phyloP scores from a whole-genome alignment of 257 asterid species.

The Salvia splendens region DNA sequence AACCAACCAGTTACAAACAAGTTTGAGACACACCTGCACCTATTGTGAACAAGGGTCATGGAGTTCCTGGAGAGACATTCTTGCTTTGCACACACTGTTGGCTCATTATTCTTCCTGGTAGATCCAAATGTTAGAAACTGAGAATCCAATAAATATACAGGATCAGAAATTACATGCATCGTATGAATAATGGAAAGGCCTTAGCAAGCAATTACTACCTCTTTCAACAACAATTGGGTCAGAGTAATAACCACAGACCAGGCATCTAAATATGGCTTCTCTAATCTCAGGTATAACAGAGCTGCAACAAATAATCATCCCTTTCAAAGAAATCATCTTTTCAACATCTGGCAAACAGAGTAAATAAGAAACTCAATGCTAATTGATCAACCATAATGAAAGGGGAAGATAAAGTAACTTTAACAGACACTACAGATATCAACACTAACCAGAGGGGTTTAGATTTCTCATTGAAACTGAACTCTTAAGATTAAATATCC shows the following conservation, averaged over 20 bases:
- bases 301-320: conserved; percentile 95
- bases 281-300: conserved; percentile 94
- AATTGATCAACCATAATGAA: neutral
- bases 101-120: conserved; percentile 88
- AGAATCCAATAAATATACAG: conserved; percentile 8
- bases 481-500: conserved; percentile 79
- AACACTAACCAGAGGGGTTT: conserved; percentile 85
- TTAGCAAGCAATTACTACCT: conserved; percentile 63
- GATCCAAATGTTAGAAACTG: conserved; percentile 16
- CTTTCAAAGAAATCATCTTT: conserved; percentile 93
- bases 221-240: conserved; percentile 87
- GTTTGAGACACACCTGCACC: conserved; percentile 66
- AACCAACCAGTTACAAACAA: neutral
- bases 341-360: conserved; percentile 66
- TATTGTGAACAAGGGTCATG: conserved; percentile 91
- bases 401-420: neutral
- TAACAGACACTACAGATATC: neutral
- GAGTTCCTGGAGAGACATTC: conserved; percentile 88
- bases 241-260: conserved; percentile 89
- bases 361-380: neutral
- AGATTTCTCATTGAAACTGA: conserved; percentile 90
- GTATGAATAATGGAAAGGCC: neutral
- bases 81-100: conserved; percentile 69
- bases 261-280: conserved; percentile 96
- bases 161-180: neutral